A percentile compares a stretch with the other conserved stretches of the same genome.
Evolutionary conservation across 2,329 filamentous ascomycete genomes (phyloP).

Genomic region (Hymenoscyphus albidus): DNA sequence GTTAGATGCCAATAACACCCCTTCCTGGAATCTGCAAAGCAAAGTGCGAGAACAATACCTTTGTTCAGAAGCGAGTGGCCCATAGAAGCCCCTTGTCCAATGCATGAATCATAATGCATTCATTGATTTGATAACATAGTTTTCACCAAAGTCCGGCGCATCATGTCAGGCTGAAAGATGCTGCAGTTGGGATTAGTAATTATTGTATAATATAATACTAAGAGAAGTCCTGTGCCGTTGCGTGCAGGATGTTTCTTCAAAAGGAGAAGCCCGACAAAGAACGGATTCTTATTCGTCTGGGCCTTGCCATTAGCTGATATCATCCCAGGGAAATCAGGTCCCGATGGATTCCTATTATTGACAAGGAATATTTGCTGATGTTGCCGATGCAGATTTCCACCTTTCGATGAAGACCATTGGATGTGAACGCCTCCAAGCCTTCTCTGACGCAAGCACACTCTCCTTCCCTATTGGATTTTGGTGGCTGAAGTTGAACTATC

Average conservation of each 20-base stretch:
- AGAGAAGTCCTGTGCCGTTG: conserved; percentile 5
- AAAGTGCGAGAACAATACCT: neutral
- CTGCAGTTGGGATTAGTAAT: conserved; percentile 7
- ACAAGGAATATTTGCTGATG: conserved; percentile 10
- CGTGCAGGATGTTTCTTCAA: conserved; percentile 14
- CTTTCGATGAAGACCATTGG: conserved; percentile 21
- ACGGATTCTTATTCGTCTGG: conserved; percentile 8
- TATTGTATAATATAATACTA: neutral
- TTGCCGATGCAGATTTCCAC: conserved; percentile 3
- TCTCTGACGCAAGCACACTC: conserved; percentile 23
- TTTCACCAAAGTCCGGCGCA: conserved; percentile 5
- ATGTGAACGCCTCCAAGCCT: conserved; percentile 13
- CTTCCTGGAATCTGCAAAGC: neutral
- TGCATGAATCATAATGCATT: conserved; percentile 14
- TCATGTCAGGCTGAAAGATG: conserved; percentile 9
- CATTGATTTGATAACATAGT: neutral
- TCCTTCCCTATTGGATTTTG: conserved; percentile 4
- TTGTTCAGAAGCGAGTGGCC: conserved; percentile 15
- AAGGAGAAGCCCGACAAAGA: conserved; percentile 4
- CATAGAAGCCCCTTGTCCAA: conserved; percentile 15
- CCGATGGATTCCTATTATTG: conserved; percentile 6
- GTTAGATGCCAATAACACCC: neutral
- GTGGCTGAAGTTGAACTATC: neutral
- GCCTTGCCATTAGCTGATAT: neutral
- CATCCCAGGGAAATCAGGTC: neutral